A percentile compares a stretch with the other conserved stretches of the same genome.
phyloP scores from a whole-genome alignment of 352 stramenopile species.

The Globisporangium viniferum region DNA sequence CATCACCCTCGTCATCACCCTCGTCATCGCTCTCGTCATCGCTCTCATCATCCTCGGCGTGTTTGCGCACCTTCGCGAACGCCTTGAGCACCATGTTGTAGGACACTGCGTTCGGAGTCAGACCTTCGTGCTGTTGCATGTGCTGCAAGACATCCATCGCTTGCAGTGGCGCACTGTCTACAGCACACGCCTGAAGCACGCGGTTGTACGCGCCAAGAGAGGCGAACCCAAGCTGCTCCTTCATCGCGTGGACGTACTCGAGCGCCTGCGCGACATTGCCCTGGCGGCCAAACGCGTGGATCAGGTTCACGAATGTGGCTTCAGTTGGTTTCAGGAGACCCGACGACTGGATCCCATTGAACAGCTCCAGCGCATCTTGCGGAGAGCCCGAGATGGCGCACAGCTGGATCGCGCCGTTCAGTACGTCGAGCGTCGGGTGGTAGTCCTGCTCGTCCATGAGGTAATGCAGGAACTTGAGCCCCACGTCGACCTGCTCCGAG shows the following conservation, averaged over 20 bases:
- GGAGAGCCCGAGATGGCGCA: slow-evolving; percentile 45
- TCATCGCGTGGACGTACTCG: slow-evolving; percentile 38
- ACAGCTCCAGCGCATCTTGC: slow-evolving; percentile 45
- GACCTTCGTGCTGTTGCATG: slow-evolving; percentile 26
- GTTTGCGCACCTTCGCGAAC: slow-evolving; percentile 29
- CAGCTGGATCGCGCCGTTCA: slow-evolving; percentile 52
- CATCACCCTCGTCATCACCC: slow-evolving; percentile 15
- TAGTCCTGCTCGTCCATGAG: slow-evolving; percentile 42
- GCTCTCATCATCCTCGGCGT: slow-evolving; percentile 18
- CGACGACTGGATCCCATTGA: slow-evolving; percentile 46
- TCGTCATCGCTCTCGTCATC: slow-evolving; percentile 18
- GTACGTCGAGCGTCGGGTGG: slow-evolving; percentile 38
- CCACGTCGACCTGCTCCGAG: slow-evolving; percentile 42
- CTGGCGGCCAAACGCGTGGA: slow-evolving; percentile 48
- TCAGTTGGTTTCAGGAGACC: slow-evolving; percentile 27
- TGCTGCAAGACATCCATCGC: slow-evolving; percentile 43
- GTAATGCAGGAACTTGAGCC: slow-evolving; percentile 61
- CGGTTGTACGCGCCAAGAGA: slow-evolving; percentile 51
- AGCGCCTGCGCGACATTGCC: slow-evolving; percentile 46
- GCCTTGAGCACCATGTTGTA: slow-evolving; percentile 62
- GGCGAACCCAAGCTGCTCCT: slow-evolving; percentile 36
- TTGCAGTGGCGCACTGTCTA: slow-evolving; percentile 28
- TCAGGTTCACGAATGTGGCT: slow-evolving; percentile 42
- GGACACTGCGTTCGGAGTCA: slow-evolving; percentile 37
- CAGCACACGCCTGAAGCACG: slow-evolving; percentile 52